phyloP scores from a whole-genome alignment of 2,329 filamentous ascomycete genomes.

The Metarhizium robertsii region DNA sequence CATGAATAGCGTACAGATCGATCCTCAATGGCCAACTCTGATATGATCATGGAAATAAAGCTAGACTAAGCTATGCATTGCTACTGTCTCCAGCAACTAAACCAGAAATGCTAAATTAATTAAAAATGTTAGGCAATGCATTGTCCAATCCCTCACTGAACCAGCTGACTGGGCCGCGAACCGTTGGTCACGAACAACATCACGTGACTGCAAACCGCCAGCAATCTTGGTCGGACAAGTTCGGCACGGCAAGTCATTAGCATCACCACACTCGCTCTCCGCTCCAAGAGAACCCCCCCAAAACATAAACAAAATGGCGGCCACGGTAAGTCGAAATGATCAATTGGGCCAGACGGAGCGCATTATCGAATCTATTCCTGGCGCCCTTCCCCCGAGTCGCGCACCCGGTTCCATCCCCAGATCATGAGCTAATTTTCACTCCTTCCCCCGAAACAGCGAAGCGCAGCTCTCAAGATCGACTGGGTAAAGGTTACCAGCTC shows the following conservation, averaged over 20 bases:
- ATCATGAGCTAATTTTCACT: conserved; percentile 46
- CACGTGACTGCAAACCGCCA: conserved; percentile 22
- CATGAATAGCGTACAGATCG: no score
- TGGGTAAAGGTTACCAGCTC: conserved; percentile 92
- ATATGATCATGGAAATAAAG: no score
- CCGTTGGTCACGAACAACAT: background rate
- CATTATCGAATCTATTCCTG: background rate
- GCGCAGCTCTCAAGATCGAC: conserved; percentile 98
- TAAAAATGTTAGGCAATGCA: background rate
- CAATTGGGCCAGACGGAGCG: background rate
- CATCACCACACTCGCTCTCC: conserved; percentile 39
- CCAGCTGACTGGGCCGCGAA: background rate
- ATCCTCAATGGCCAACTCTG: no score
- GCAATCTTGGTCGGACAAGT: conserved; percentile 23
- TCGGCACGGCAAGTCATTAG: conserved; percentile 38
- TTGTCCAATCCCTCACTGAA: background rate
- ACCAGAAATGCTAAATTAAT: no score
- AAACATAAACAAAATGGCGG: conserved; percentile 49
- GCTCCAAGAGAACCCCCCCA: conserved; percentile 34
- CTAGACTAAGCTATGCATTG: no score
- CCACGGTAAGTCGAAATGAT: conserved; percentile 48
- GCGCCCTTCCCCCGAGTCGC: background rate
- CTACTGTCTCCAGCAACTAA: no score
- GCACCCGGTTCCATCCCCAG: background rate
- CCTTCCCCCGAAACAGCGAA: conserved; percentile 55